Evolutionary conservation across 2,329 filamentous ascomycete genomes (phyloP).

Genomic region (Phoma sp.): DNA sequence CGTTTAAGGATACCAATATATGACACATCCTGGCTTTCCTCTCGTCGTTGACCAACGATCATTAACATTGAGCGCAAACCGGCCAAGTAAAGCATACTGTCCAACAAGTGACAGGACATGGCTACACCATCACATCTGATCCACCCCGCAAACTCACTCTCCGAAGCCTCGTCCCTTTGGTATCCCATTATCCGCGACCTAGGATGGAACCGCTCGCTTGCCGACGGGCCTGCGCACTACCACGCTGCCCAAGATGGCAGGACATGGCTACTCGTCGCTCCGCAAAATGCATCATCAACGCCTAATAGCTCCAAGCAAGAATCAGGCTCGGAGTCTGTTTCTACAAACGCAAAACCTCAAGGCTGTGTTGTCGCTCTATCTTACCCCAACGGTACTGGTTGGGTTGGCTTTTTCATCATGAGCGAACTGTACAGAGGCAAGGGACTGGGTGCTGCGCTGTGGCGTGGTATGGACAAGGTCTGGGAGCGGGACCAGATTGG

Average conservation of each 20-base stretch:
- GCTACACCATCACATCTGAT: constrained; percentile 17
- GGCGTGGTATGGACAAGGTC: constrained; percentile 35
- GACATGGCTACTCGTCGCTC: constrained; percentile 43
- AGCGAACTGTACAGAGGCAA: constrained; percentile 38
- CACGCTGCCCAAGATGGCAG: constrained; percentile 29
- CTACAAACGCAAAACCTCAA: constrained; percentile 30
- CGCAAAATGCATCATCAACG: constrained; percentile 2
- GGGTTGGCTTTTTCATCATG: constrained; percentile 50
- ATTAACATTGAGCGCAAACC: too few species aligned
- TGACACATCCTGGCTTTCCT: too few species aligned
- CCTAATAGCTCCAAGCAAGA: not conserved
- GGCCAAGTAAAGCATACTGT: too few species aligned
- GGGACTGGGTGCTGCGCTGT: constrained; percentile 43
- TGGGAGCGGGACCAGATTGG: constrained; percentile 28
- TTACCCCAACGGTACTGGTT: constrained; percentile 48
- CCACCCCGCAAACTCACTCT: constrained; percentile 26
- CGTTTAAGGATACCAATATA: too few species aligned
- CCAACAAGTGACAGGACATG: not conserved
- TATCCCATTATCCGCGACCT: constrained; percentile 47
- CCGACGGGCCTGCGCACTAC: constrained; percentile 45
- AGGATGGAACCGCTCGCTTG: constrained; percentile 46
- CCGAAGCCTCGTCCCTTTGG: constrained; percentile 40
- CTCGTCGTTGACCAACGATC: too few species aligned
- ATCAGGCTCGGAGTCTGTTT: not conserved
- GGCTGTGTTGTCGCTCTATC: constrained; percentile 44